Evolutionary conservation across 1,284 basidiomycete genomes (phyloP).

Genomic region (Ganoderma leucocontextum): DNA sequence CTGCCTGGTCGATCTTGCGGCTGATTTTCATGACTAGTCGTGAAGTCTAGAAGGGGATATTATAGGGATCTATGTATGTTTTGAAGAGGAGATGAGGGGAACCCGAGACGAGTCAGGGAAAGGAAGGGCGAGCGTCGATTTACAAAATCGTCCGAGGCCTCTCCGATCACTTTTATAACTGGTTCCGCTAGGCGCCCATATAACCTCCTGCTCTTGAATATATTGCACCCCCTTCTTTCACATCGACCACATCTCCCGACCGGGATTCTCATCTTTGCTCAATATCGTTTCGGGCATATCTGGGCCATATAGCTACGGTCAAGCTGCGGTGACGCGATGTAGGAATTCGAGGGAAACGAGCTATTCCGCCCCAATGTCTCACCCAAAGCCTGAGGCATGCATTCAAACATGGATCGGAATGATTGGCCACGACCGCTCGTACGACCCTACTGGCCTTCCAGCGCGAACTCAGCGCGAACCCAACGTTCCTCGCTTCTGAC

Average conservation of each 20-base stretch:
- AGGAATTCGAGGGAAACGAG: too few relatives aligned
- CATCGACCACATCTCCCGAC: neutral
- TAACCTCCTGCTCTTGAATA: neutral
- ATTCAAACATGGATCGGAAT: too few relatives aligned
- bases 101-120: conserved; percentile 26
- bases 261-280: neutral
- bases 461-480: neutral
- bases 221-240: neutral
- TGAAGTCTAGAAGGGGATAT: conserved; percentile 29
- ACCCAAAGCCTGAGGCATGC: too few relatives aligned
- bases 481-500: neutral
- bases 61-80: conserved; percentile 30
- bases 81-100: conserved; percentile 18
- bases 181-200: conserved; percentile 23
- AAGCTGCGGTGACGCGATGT: too few relatives aligned
- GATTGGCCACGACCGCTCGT: conserved; percentile 11
- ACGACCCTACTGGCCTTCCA: neutral
- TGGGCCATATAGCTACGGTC: neutral
- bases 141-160: conserved; percentile 25
- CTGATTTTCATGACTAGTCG: conserved; percentile 83
- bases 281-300: neutral
- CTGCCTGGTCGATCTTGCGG: conserved; percentile 86
- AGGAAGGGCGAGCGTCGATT: conserved; percentile 18
- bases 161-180: conserved; percentile 16
- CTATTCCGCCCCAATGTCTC: too few relatives aligned